A percentile compares a stretch with the other conserved stretches of the same genome.
These are phyloP conservation scores for Dendrobium nobile DNA, from an alignment of 106 monocot genomes.

Conservation along the genomic window DNA sequence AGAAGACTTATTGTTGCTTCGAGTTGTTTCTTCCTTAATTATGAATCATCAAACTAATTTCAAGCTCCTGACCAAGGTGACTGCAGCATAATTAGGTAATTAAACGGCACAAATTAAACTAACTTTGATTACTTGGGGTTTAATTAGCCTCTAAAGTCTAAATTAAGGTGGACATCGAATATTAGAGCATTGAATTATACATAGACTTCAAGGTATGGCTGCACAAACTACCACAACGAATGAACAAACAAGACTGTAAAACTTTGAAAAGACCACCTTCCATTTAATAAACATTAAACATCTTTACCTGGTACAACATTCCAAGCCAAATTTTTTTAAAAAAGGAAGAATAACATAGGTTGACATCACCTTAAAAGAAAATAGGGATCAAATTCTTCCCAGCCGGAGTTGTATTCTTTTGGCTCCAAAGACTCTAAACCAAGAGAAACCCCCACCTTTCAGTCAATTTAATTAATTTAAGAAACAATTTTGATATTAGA, in stretches of 20 bases:
- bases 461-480: slow-evolving; percentile 34
- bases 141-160: no score
- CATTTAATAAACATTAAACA: not conserved
- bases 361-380: slow-evolving; percentile 60
- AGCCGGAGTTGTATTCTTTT: slow-evolving; percentile 14
- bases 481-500: slow-evolving; percentile 62
- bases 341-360: slow-evolving; percentile 4
- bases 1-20: no score
- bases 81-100: no score
- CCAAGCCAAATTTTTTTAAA: not conserved
- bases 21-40: no score
- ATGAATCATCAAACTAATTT: no score
- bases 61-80: no score
- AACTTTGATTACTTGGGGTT: no score
- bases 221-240: not conserved
- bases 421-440: not conserved
- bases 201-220: no score
- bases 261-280: not conserved
- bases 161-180: no score
- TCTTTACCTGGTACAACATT: not conserved
- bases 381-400: slow-evolving; percentile 76
- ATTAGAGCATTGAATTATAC: no score
- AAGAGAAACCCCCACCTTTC: slow-evolving; percentile 14
- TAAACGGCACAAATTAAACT: no score
- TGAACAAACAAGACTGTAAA: not conserved